A percentile compares a stretch with the other conserved stretches of the same genome.
These are phyloP conservation scores for Nigrospora oryzae DNA, from an alignment of 2,329 filamentous ascomycete species.

Conservation along the genomic window DNA sequence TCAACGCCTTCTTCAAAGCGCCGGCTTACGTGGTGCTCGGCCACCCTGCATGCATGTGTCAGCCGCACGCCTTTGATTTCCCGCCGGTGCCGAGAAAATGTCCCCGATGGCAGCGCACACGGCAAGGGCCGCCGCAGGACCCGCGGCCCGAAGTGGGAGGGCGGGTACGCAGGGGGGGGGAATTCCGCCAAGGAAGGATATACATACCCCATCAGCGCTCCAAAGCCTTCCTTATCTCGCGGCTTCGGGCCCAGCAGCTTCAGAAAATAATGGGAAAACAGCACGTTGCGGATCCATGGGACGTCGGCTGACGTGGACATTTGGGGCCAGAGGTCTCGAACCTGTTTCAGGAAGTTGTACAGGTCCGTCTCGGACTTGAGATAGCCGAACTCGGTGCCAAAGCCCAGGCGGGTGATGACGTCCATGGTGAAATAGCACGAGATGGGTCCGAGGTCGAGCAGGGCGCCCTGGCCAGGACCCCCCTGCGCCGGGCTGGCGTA, in stretches of 20 bases:
- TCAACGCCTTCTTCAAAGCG: constrained; percentile 32
- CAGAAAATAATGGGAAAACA: constrained; percentile 19
- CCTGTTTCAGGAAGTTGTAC: constrained; percentile 30
- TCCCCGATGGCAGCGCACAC: too few species aligned
- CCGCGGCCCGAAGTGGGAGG: too few species aligned
- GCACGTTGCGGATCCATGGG: constrained; percentile 29
- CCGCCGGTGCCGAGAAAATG: too few species aligned
- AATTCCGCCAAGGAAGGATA: neutral
- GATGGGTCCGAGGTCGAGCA: constrained; percentile 34
- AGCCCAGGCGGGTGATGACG: constrained; percentile 38
- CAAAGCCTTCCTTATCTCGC: constrained; percentile 18
- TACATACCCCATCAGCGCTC: constrained; percentile 17
- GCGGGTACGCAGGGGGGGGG: too few species aligned
- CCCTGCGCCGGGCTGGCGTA: constrained; percentile 4
- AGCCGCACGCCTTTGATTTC: neutral
- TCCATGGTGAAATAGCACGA: constrained; percentile 43
- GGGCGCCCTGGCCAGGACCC: neutral
- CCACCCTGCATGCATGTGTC: constrained; percentile 23
- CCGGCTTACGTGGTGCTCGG: constrained; percentile 31
- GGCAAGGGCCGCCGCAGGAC: too few species aligned
- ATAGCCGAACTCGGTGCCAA: constrained; percentile 39
- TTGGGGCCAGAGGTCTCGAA: constrained; percentile 25
- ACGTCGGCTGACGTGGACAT: constrained; percentile 29
- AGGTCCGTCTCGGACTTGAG: constrained; percentile 32
- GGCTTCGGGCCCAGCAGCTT: constrained; percentile 26